These are phyloP conservation scores for Leishmania amazonensis DNA, from an alignment of 208 protist genomes.

Conservation along the genomic window DNA sequence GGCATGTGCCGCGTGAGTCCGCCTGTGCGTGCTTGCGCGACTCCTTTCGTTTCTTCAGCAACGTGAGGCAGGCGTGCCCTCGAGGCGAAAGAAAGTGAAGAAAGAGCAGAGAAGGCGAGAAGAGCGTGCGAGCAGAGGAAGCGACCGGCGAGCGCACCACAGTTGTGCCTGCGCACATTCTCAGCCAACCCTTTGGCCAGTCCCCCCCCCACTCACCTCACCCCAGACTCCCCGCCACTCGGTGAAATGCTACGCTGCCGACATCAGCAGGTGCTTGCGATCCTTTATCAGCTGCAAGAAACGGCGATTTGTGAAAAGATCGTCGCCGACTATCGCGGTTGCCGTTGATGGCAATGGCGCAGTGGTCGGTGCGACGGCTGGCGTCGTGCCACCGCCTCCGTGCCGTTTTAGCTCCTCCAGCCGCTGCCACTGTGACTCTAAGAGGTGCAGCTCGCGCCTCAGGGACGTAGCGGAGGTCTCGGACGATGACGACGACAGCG, in stretches of 20 bases:
- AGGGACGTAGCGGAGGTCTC: slow-evolving; percentile 27
- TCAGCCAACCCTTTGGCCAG: background rate
- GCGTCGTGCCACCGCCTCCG: slow-evolving; percentile 8
- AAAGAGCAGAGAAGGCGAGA: background rate
- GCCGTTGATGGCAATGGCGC: background rate
- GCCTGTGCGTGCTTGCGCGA: background rate
- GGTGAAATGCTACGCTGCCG: background rate
- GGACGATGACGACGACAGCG: slow-evolving; percentile 2
- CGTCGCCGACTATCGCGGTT: background rate
- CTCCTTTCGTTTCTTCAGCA: background rate
- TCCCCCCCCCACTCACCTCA: background rate
- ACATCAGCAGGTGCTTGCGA: slow-evolving; percentile 24
- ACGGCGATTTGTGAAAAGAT: slow-evolving; percentile 14
- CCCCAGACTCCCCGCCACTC: background rate
- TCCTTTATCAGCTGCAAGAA: slow-evolving; percentile 32
- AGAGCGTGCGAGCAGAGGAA: background rate
- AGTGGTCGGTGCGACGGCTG: background rate
- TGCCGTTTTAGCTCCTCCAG: slow-evolving; percentile 58
- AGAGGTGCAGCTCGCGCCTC: slow-evolving; percentile 45
- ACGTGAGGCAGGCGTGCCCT: background rate
- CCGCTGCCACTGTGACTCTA: slow-evolving; percentile 80
- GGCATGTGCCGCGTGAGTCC: background rate
- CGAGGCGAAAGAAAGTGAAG: background rate
- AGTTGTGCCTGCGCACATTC: background rate
- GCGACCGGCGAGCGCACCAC: background rate